Base-by-base conservation (phyloP, 768 basidiomycete genomes). In the Boletus rubropictus region DNA sequence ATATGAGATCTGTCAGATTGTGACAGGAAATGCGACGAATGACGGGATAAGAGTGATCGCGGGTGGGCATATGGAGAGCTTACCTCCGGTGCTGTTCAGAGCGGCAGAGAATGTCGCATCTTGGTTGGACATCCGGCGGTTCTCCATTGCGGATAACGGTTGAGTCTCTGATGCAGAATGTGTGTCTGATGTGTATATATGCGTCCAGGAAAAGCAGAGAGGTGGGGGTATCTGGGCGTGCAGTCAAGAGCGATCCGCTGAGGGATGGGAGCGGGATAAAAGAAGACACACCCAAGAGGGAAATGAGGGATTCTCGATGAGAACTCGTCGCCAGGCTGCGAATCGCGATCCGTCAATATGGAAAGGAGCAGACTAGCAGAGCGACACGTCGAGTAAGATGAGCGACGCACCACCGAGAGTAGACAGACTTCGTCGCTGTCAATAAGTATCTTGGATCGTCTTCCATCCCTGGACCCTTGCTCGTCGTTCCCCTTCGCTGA, bases 31-130 rank as follows among this genome's bases (percentile, higher is more conserved):
- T 38, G 45, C 41, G 37, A 28, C 22, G 33, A 37, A 31, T 18
- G 42, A 47, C 27, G 51, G 40, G 44, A 44, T 50, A 48, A 44
- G 54, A 18, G 11, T 36, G 50, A 52, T 58, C 29, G 32, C 38
- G 46, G 22, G 22, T 21, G 39, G 15, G 40, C 38, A 36, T 35
- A 57, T 49, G 55, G 54, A 32, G 44, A 39, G 40, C 64, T 44
- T 60, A 66, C 63, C 62, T 57, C 62, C 63, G 60, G 55, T 45
- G 38, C 24, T 34, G 38, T 48, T 44, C 28, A 39, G n/a, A 48
- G 35, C 33, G 42, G 61, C 38, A 32, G 52, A 45, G 18, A 49
- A 27, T 1, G 38, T 5, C 2, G 49, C 31, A 50, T 56, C 48
- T 43, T 62, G 35, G 49, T 54, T 42, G 22, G 48, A 40, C 0